These are phyloP conservation scores for Salvia rosmarinus DNA, from an alignment of 257 asterid genomes.

Conservation along the genomic window DNA sequence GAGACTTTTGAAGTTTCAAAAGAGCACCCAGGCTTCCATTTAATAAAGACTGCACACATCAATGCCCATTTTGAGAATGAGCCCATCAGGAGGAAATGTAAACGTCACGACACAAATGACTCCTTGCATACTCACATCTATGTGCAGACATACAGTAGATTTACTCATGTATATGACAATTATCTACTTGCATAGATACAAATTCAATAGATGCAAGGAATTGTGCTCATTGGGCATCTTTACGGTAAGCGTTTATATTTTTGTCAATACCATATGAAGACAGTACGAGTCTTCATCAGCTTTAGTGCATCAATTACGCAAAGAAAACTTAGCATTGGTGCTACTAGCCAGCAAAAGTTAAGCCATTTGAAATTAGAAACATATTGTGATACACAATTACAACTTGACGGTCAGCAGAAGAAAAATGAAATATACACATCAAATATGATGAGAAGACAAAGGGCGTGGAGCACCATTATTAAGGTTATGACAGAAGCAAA, in stretches of 20 bases:
- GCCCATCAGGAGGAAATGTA: background rate
- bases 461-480: too few relatives aligned
- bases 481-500: background rate
- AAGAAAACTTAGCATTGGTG: background rate
- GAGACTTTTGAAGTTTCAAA: background rate
- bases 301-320: conserved; percentile 12
- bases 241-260: background rate
- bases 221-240: background rate
- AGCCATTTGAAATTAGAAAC: background rate
- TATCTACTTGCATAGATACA: background rate
- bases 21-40: background rate
- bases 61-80: background rate
- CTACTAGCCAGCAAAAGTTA: background rate
- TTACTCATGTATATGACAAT: background rate
- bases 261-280: background rate
- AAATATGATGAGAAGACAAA: background rate
- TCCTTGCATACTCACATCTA: background rate
- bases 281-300: background rate
- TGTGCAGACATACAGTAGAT: background rate
- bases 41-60: background rate
- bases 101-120: background rate
- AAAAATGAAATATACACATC: background rate
- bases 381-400: background rate
- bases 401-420: background rate
- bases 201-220: background rate